Conservation (phyloP, 176 grass and related monocot species). For the Thalia dealbata region DNA sequence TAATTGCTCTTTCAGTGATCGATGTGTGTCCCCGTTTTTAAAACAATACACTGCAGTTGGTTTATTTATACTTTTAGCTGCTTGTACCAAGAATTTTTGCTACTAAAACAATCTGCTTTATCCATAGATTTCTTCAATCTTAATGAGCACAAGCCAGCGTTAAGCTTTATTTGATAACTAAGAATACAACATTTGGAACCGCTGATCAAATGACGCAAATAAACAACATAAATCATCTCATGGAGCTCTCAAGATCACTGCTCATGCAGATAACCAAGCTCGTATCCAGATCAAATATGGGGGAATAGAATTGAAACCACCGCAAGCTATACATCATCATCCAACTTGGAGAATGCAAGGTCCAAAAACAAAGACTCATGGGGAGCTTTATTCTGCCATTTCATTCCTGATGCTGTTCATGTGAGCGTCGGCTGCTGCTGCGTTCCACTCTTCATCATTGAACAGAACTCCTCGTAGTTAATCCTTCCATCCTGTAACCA, state of each 20-base stretch:
- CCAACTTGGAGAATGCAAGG: background rate
- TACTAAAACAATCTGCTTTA: too few relatives aligned
- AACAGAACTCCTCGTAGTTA: slow-evolving; percentile 86
- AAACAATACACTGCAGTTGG: too few relatives aligned
- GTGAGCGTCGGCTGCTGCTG: slow-evolving; percentile 65
- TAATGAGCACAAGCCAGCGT: too few relatives aligned
- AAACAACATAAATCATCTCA: background rate
- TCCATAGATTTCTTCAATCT: too few relatives aligned
- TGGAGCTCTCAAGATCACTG: background rate
- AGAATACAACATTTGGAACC: too few relatives aligned
- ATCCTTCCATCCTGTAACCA: slow-evolving; percentile 77
- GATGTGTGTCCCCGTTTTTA: too few relatives aligned
- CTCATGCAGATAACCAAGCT: background rate
- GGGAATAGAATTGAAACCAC: background rate
- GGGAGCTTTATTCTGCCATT: slow-evolving; percentile 18
- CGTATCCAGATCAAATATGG: background rate
- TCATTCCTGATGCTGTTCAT: slow-evolving; percentile 19
- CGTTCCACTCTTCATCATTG: slow-evolving; percentile 88
- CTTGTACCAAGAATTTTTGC: too few relatives aligned
- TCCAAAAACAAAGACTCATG: background rate
- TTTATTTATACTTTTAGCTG: too few relatives aligned
- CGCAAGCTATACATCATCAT: background rate
- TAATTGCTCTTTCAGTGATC: too few relatives aligned
- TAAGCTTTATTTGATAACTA: too few relatives aligned
- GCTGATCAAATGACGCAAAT: background rate